Percentiles rank a stretch among this genome's conserved stretches.
Conservation (phyloP, 129 eudicot genomes). For the Artemisia annua region DNA sequence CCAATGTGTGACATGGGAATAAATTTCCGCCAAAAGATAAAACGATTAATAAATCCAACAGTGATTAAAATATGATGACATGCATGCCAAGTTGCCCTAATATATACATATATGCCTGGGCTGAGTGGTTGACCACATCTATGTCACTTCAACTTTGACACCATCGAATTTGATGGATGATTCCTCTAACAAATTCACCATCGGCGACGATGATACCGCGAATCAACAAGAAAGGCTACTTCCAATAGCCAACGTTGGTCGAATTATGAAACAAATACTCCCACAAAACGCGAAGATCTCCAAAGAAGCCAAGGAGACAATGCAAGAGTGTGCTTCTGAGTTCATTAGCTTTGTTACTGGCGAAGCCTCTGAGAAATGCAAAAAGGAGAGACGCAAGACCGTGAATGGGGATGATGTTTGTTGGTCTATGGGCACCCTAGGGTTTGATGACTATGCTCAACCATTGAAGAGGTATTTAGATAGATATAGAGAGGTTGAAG, state of each 20-base stretch:
- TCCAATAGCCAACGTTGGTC: conserved; percentile 65
- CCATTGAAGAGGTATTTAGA: conserved; percentile 56
- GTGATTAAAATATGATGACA: conserved; percentile 3
- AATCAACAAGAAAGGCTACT: conserved; percentile 51
- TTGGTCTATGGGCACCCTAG: conserved; percentile 54
- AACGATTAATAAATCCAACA: conserved; percentile 4
- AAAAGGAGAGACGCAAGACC: conserved; percentile 54
- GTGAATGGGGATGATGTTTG: conserved; percentile 63
- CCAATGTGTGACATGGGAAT: conserved; percentile 9
- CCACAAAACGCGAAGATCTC: conserved; percentile 61
- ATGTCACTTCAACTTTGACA: conserved; percentile 22
- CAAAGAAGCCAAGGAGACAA: conserved; percentile 58
- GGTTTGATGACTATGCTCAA: conserved; percentile 52
- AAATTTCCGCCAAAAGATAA: conserved; percentile 11
- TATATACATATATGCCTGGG: conserved; percentile 17
- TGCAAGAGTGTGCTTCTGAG: conserved; percentile 71
- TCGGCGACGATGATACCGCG: conserved; percentile 27
- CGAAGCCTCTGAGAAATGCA: conserved; percentile 63
- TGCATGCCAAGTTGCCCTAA: conserved; percentile 32
- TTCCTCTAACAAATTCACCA: conserved; percentile 28
- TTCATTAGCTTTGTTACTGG: conserved; percentile 64
- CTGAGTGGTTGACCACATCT: conserved; percentile 29
- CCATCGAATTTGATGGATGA: conserved; percentile 39
- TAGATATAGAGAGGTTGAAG: conserved; percentile 52
- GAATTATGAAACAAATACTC: conserved; percentile 58